Percentiles rank a stretch among this genome's conserved stretches.
Evolutionary conservation across 2,329 filamentous ascomycete genomes (phyloP).

Genomic region (Fusarium sarcochroum): DNA sequence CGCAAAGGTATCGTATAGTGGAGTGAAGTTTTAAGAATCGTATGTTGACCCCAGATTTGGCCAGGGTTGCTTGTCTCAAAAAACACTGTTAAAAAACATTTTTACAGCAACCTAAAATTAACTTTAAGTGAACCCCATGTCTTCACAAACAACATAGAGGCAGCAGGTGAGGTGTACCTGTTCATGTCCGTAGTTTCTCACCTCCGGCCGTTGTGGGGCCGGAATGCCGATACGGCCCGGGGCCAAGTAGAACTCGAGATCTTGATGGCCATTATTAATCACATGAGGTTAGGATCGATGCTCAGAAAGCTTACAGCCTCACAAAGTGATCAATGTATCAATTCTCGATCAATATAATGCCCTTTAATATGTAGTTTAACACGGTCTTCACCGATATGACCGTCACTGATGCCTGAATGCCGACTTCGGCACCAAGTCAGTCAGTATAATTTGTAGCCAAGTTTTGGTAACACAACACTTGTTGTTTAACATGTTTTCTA

Average conservation of each 20-base stretch:
- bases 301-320: too few relatives aligned
- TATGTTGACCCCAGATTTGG: not conserved
- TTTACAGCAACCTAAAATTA: not conserved
- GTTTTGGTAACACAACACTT: not conserved
- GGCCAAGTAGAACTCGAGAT: too few relatives aligned
- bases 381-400: too few relatives aligned
- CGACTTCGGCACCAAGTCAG: constrained; percentile 39
- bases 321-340: too few relatives aligned
- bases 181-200: not conserved
- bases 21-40: not conserved
- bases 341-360: too few relatives aligned
- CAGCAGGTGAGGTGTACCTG: too few relatives aligned
- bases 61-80: too few relatives aligned
- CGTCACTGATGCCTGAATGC: constrained; percentile 25
- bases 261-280: too few relatives aligned
- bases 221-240: not conserved
- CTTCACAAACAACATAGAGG: not conserved
- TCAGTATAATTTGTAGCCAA: constrained; percentile 6
- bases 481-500: not conserved
- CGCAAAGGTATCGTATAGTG: not conserved
- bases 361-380: too few relatives aligned
- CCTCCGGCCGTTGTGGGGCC: constrained; percentile 20
- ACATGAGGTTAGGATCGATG: too few relatives aligned
- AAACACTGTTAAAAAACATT: too few relatives aligned
- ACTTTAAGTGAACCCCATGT: not conserved